phyloP scores from a whole-genome alignment of 495 filamentous ascomycete genomes.

The Xylaria telfairii region DNA sequence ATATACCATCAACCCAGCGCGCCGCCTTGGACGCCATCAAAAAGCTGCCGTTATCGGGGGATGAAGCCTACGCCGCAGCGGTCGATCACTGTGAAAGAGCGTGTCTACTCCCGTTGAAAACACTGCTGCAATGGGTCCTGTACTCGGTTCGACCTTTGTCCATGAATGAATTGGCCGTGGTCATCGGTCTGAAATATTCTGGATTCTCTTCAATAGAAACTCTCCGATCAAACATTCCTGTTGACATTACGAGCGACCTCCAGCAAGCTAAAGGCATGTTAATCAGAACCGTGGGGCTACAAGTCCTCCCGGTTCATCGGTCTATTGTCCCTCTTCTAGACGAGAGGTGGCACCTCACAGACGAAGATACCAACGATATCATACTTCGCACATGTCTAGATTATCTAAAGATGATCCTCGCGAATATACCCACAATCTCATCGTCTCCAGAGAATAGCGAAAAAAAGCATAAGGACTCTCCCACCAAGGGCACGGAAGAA shows the following conservation, averaged over 20 bases:
- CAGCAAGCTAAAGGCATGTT: neutral
- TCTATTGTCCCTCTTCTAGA: neutral
- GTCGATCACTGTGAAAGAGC: neutral
- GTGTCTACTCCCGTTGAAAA: neutral
- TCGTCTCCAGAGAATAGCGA: neutral
- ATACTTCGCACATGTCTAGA: neutral
- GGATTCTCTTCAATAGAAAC: neutral
- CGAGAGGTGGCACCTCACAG: neutral
- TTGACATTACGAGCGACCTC: neutral
- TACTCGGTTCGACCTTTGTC: constrained; percentile 5
- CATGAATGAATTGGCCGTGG: constrained; percentile 1
- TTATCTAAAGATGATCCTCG: neutral
- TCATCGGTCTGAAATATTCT: neutral
- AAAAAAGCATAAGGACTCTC: no score
- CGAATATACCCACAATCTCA: neutral
- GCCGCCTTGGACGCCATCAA: neutral
- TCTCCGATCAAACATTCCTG: neutral
- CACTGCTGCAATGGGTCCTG: constrained; percentile 11
- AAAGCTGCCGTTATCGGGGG: neutral
- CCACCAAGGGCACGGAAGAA: no score
- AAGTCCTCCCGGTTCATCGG: neutral
- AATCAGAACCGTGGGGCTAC: neutral
- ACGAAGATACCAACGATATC: neutral
- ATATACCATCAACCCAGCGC: neutral
- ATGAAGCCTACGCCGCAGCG: constrained; percentile 1